Evolutionary conservation across 139 green algal species (phyloP), one percentile per base, ranked within the genome.

Genomic region (Chlamydomonas sphaeroides): DNA sequence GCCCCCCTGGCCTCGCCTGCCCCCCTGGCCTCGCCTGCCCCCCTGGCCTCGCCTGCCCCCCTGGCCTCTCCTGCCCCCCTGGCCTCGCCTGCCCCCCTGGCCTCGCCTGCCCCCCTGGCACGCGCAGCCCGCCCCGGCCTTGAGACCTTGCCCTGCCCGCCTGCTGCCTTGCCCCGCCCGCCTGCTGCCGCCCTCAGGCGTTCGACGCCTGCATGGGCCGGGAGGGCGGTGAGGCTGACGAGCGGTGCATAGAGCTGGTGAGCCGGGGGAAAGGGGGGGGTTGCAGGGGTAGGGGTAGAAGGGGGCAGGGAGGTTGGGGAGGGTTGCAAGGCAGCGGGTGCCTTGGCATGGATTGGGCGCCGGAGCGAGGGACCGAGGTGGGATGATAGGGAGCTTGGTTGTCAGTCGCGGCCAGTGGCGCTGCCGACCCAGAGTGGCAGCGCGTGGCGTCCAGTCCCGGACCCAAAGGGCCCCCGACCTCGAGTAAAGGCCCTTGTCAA

Each of bases 151-250:
- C 53, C 8, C 53, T n/a, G 59, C 59, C 14, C 2, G 5, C 30
- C 59, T 36, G 5, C 59, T 28, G 7, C 26, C 59, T 4, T 38
- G 7, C 6, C 59, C 36, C 17, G 59, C 8, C 26, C 15, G 6
- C 57, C 8, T 36, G 7, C 21, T 38, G 4, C 11, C 62, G 4
- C 33, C 5, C 33, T n/a, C 42, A 82, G 75, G 62, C 63, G 0
- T 82, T 82, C 42, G 75, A 82, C 30, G 75, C 75, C 11, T 82
- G 75, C 75, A 82, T 82, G 75, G 75, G 73, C 38, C 74, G 74
- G 8, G 59, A 80, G 41, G 62, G 75, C 8, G 62, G 73, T 5
- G 2, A 65, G 4, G 62, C 62, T 10, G 63, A 70, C 61, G 57
- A 70, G 14, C 39, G 59, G 23, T 82, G 75, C 33, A 82, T 82